Base-by-base conservation (phyloP, 202 grass and related monocot species). In the Carex arenaria region DNA sequence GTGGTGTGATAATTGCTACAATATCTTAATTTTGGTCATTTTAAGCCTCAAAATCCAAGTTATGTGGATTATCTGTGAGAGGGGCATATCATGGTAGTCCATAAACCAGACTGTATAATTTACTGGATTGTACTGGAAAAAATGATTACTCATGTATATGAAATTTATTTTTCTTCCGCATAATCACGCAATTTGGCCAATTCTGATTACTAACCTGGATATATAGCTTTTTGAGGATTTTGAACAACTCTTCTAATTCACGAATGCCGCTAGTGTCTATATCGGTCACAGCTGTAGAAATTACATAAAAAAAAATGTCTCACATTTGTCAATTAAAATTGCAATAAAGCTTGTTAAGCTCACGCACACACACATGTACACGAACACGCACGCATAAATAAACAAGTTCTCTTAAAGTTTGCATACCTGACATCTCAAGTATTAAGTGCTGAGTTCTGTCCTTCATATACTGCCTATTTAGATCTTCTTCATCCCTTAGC, bases 181-280 rank as follows among this genome's bases (percentile, higher is more conserved):
- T 31, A 30, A 65, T 65, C 28, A 65, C 32, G 23, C 26, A 65
- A 31, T 31, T 65, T 65, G 22, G 12, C 32, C 49, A 14, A 72
- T 85, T 56, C 3, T 31, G 8, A 6, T 7, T 45, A 31, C 32
- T 87, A 72, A 97, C 94, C 94, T 97, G 82, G 74, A 97, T 84
- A 56, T 82, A 49, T 3, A 76, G 86, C 80, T 84, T 97, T 87
- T 86, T 74, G 36, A 93, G 91, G 61, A 59, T 73, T 70, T 49
- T 88, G 1, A 89, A n/a, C 82, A 97, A 65, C 45, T 87, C 91
- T 74, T 93, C 87, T 7, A 97, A 85, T 59, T 89, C 89, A 19
- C 91, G 94, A 26, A 93, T 88, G 67, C 91, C 94, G 1, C 87
- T 93, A 10, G 94, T 93, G 82, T 97, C 94, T 0, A 91, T 93